Conservation (phyloP, 2,329 filamentous ascomycete genomes). For the Cordyceps javanica region DNA sequence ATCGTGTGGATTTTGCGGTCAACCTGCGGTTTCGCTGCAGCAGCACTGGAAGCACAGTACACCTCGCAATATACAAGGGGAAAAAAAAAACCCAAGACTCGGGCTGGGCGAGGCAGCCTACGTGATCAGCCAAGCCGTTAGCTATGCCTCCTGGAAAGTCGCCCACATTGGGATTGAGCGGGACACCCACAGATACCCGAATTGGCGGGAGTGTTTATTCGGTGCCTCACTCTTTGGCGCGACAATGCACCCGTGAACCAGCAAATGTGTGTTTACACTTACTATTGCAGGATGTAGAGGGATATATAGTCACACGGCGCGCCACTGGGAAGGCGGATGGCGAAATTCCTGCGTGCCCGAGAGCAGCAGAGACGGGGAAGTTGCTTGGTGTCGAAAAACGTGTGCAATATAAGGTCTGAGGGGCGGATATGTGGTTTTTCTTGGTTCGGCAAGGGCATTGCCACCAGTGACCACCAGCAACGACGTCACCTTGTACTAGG, state of each 20-base stretch:
- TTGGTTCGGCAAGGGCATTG: background rate
- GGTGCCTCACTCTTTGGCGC: background rate
- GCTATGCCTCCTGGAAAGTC: no score
- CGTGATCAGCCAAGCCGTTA: no score
- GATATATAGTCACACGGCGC: no score
- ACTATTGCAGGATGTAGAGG: no score
- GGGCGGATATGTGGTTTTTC: background rate
- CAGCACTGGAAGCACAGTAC: no score
- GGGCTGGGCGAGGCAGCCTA: no score
- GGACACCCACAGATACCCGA: background rate
- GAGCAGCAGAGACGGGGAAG: background rate
- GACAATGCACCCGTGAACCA: no score
- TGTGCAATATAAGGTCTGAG: background rate
- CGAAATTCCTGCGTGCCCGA: background rate
- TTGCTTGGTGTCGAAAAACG: background rate
- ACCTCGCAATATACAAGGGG: no score
- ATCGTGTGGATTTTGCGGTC: no score
- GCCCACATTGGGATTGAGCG: background rate
- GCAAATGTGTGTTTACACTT: no score
- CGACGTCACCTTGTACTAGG: slow-evolving; percentile 7
- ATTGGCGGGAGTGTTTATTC: background rate
- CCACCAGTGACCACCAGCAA: background rate
- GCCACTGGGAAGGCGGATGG: background rate
- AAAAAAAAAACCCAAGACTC: no score
- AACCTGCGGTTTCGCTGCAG: no score